Base-by-base conservation (phyloP, 495 filamentous ascomycete species). In the Lindgomyces ingoldianus region DNA sequence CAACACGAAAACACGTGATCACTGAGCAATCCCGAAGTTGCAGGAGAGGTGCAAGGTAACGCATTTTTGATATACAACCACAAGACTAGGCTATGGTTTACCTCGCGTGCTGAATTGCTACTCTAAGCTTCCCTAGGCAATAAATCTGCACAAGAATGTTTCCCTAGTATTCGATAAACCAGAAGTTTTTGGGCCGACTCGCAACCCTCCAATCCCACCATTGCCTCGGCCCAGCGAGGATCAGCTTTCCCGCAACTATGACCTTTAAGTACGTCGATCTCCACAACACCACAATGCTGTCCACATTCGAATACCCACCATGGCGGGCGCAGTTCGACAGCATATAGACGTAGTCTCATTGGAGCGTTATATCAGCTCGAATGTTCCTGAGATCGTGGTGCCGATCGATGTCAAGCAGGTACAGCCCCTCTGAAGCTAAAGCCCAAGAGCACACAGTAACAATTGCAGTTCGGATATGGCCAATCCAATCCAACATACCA, bases 401-500 rank as follows among this genome's bases (percentile, higher is more conserved):
- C 94, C 94, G 8, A 74, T 98, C 57, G 86, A 91, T 45, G 79
- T 96, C 68, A 91, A 96, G 76, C 94, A 97, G 87, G 91, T 91
- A 78, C 60, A 46, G 22, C 41, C 2, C 12, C 14, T 29, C 12
- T 27, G 6, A 10, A 47, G 12, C 57, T 77, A 25, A 14, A 39
- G 33, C 33, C 14, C 33, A 39, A 39, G 33, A 6, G 6, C 33
- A 39, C 33, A 39, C 6, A 39, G 6, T 6, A 41, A 62, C 9
- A 29, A 39, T 4, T 21, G 33, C 74, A 97, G 89, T 98, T 97
- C 72, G 90, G 91, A 67, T 98, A 93, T 73, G 94, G 94, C 54
- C 94, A 98, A 77, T 96, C 91, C 47, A 98, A 98, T 74, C 94
- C 94, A 27, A 98, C 94, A 8, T 98, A 97, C 79, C 89, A 91